Percentiles rank a stretch among this genome's conserved stretches.
Conservation (phyloP, 2,329 filamentous ascomycete species). For the Chrysoporthe deuterocubensis region DNA sequence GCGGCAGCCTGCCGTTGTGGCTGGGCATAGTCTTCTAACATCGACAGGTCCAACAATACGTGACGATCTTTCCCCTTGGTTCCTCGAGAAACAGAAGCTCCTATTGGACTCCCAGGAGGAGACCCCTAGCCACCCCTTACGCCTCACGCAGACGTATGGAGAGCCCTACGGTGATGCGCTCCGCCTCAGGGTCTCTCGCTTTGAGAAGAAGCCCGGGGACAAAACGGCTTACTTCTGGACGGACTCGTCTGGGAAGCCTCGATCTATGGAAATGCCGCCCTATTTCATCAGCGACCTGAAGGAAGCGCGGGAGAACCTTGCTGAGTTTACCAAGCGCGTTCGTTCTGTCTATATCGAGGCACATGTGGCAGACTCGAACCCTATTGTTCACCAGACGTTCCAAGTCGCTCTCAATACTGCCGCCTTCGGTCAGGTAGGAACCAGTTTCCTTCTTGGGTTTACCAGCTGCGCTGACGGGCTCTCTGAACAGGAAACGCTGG, state of each 20-base stretch:
- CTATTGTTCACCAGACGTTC: background rate
- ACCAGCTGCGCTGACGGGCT: background rate
- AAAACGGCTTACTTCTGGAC: background rate
- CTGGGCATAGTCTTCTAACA: background rate
- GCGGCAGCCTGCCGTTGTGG: background rate
- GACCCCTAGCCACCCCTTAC: background rate
- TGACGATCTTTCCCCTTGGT: background rate
- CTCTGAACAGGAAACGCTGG: background rate
- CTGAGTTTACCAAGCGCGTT: background rate
- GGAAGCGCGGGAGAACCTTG: background rate
- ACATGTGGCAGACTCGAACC: background rate
- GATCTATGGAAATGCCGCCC: background rate
- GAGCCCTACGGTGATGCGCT: background rate
- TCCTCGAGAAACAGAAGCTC: background rate
- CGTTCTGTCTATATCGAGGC: constrained; percentile 4
- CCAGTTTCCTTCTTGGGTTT: background rate
- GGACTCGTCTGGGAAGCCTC: background rate
- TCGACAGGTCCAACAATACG: background rate
- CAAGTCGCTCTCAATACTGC: background rate
- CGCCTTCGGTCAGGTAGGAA: background rate
- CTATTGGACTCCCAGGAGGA: background rate
- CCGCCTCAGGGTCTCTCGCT: background rate
- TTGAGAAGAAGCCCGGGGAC: background rate
- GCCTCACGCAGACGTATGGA: background rate
- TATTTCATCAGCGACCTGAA: constrained; percentile 2